Percentiles rank a stretch among this genome's conserved stretches.
phyloP scores from a whole-genome alignment of 305 asterid species.

The Withania somnifera region DNA sequence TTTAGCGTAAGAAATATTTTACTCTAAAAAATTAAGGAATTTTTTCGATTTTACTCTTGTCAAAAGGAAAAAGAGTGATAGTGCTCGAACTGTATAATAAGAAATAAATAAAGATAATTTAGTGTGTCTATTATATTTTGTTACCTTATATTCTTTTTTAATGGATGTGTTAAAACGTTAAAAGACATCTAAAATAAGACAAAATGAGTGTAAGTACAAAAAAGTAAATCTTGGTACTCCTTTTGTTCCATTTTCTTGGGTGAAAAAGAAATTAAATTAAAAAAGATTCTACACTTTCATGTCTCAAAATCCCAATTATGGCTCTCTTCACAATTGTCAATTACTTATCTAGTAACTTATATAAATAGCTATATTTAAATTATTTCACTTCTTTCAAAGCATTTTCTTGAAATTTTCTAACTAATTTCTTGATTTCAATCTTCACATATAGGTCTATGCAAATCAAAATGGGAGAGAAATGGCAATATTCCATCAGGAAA shows the following conservation, averaged over 20 bases:
- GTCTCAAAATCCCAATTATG: background rate
- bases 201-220: background rate
- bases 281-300: background rate
- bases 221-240: background rate
- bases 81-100: too few relatives aligned
- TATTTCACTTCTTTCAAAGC: background rate
- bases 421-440: background rate
- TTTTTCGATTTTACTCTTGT: too few relatives aligned
- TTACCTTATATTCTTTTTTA: too few relatives aligned
- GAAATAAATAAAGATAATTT: background rate
- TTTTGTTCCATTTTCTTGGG: background rate
- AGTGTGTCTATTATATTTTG: too few relatives aligned
- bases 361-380: background rate
- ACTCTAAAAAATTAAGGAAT: too few relatives aligned
- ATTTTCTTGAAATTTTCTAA: background rate
- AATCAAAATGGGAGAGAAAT: conserved; percentile 69
- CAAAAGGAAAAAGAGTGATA: too few relatives aligned
- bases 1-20: too few relatives aligned
- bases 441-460: conserved; percentile 53
- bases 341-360: too few relatives aligned
- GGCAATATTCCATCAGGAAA: conserved; percentile 37
- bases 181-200: background rate
- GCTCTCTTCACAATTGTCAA: too few relatives aligned
- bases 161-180: background rate
- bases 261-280: background rate